A percentile compares a stretch with the other conserved stretches of the same genome.
phyloP scores from a whole-genome alignment of 2,329 filamentous ascomycete genomes.

The Grosmannia huntii region DNA sequence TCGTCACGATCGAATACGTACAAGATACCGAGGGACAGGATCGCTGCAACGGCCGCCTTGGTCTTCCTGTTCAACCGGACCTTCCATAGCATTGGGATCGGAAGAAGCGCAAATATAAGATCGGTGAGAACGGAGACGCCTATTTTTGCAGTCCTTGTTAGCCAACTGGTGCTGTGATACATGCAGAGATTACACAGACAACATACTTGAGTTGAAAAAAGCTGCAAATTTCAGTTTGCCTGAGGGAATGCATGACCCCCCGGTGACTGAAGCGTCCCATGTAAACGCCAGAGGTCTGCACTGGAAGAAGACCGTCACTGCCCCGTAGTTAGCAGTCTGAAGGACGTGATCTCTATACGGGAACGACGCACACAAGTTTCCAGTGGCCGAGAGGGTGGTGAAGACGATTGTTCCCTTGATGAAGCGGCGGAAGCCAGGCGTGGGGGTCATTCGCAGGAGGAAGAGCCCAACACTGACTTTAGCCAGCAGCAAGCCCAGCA shows the following conservation, averaged over 20 bases:
- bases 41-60: constrained; percentile 14
- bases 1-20: neutral
- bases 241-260: constrained; percentile 14
- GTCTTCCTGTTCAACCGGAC: constrained; percentile 17
- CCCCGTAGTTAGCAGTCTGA: neutral
- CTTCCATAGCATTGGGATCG: constrained; percentile 17
- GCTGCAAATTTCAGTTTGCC: constrained; percentile 16
- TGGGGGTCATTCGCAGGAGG: constrained; percentile 16
- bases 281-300: constrained; percentile 14
- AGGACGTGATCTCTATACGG: neutral
- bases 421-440: constrained; percentile 9
- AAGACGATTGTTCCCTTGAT: constrained; percentile 16
- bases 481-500: constrained; percentile 16
- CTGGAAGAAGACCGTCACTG: constrained; percentile 17
- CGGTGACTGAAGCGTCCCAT: constrained; percentile 12
- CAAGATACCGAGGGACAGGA: constrained; percentile 17
- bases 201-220: constrained; percentile 9
- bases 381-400: constrained; percentile 14
- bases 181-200: no score
- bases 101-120: constrained; percentile 17
- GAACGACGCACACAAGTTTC: constrained; percentile 13
- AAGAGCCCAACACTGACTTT: constrained; percentile 20
- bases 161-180: neutral
- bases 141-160: constrained; percentile 5
- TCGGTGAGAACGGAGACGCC: constrained; percentile 17